Evolutionary conservation across 768 basidiomycete genomes (phyloP).

Genomic region (Mycena galericulata): DNA sequence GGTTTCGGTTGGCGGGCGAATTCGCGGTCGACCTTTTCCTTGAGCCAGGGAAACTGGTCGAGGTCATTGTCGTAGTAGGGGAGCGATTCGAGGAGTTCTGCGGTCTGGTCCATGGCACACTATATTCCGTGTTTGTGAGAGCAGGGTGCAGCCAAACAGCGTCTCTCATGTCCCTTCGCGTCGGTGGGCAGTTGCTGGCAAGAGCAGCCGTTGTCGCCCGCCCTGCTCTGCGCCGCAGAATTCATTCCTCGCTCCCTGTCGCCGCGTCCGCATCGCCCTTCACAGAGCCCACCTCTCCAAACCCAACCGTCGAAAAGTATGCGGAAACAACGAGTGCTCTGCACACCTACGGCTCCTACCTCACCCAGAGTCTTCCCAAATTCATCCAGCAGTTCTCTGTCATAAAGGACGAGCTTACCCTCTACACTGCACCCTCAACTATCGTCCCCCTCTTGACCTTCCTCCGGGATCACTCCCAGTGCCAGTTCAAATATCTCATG

Average conservation of each 20-base stretch:
- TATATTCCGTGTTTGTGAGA: no score
- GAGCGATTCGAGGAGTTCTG: slow-evolving; percentile 81
- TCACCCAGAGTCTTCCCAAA: slow-evolving; percentile 94
- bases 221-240: slow-evolving; percentile 14
- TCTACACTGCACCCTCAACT: slow-evolving; percentile 87
- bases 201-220: slow-evolving; percentile 16
- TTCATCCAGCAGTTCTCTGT: slow-evolving; percentile 98
- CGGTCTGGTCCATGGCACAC: slow-evolving; percentile 1
- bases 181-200: slow-evolving; percentile 25
- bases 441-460: slow-evolving; percentile 90
- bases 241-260: slow-evolving; percentile 20
- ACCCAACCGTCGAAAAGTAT: slow-evolving; percentile 81
- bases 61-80: slow-evolving; percentile 97
- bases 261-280: slow-evolving; percentile 84
- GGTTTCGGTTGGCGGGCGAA: slow-evolving; percentile 77
- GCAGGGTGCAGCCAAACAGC: slow-evolving; percentile 5
- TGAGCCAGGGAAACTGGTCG: slow-evolving; percentile 76
- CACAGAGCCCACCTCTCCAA: slow-evolving; percentile 88
- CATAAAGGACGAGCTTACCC: slow-evolving; percentile 93
- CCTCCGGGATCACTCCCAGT: slow-evolving; percentile 94
- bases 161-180: slow-evolving; percentile 26
- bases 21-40: slow-evolving; percentile 82
- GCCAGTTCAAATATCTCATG: slow-evolving; percentile 92
- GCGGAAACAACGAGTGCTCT: slow-evolving; percentile 81
- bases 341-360: slow-evolving; percentile 93